A percentile compares a stretch with the other conserved stretches of the same genome.
Conservation (phyloP, 257 asterid genomes). For the Verbena officinalis region DNA sequence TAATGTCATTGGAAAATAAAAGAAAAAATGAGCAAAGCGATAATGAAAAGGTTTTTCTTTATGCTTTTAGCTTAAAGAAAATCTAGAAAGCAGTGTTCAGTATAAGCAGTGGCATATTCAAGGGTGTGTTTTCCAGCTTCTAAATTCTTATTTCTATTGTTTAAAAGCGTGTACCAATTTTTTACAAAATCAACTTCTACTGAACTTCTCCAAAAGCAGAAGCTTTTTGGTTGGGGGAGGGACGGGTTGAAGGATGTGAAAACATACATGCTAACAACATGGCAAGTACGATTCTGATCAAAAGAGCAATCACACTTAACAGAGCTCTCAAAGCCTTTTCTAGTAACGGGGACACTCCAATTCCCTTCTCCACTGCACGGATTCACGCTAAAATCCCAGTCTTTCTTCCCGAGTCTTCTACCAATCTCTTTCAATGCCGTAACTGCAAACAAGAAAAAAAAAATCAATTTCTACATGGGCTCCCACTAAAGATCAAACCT, state of each 20-base stretch:
- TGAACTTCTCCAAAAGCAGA: too few species aligned
- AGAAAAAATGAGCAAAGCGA: background rate
- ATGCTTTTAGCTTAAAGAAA: too few species aligned
- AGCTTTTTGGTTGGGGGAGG: too few species aligned
- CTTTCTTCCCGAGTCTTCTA: conserved; percentile 64
- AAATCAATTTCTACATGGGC: conserved; percentile 15
- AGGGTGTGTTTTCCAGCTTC: too few species aligned
- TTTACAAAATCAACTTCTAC: too few species aligned
- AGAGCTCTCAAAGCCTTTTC: conserved; percentile 68
- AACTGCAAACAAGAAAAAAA: conserved; percentile 44
- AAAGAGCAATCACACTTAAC: conserved; percentile 74
- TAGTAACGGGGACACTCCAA: conserved; percentile 63
- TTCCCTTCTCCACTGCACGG: conserved; percentile 77
- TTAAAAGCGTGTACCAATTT: too few species aligned
- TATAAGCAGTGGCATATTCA: too few species aligned
- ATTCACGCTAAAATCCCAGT: conserved; percentile 79
- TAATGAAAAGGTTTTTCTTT: background rate
- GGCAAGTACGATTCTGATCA: conserved; percentile 66
- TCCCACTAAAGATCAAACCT: conserved; percentile 10
- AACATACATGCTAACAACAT: conserved; percentile 58
- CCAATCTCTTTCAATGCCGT: conserved; percentile 64
- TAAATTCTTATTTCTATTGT: too few species aligned
- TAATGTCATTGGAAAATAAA: background rate
- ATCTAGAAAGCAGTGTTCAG: too few species aligned
- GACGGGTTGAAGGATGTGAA: background rate